Conservation (phyloP, 306 rosid species). For the Glycyrrhiza uralensis region DNA sequence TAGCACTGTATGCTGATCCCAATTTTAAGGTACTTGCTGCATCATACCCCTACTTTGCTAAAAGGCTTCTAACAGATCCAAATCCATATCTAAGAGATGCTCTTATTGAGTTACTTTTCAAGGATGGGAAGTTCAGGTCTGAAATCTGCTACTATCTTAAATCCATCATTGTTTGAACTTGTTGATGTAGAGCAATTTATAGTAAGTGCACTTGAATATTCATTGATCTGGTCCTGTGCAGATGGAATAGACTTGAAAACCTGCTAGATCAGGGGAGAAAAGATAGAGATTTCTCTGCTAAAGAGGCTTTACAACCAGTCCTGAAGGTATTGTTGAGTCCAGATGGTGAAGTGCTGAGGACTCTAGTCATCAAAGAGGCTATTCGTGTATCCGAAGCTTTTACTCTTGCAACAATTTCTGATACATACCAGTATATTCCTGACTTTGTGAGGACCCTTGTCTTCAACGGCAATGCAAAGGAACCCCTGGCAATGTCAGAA, state of each 20-base stretch:
- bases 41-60: conserved; percentile 94
- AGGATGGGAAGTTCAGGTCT: conserved; percentile 88
- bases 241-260: conserved; percentile 94
- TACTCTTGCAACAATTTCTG: conserved; percentile 52
- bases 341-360: conserved; percentile 74
- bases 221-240: conserved; percentile 42
- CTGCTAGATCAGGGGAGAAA: conserved; percentile 77
- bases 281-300: conserved; percentile 86
- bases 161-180: conserved; percentile 2
- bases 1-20: conserved; percentile 93
- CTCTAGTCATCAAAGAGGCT: conserved; percentile 79
- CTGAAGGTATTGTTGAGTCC: conserved; percentile 78
- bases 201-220: conserved; percentile 30
- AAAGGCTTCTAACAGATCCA: conserved; percentile 95
- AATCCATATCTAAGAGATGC: conserved; percentile 97
- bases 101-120: conserved; percentile 85
- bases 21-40: conserved; percentile 98
- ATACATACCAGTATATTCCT: conserved; percentile 62
- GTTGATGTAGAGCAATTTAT: conserved; percentile 23
- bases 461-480: conserved; percentile 56
- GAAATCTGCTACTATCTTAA: conserved; percentile 26
- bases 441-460: conserved; percentile 53
- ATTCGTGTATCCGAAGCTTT: conserved; percentile 82
- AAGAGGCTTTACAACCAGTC: conserved; percentile 88
- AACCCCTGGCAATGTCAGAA: conserved; percentile 57